phyloP scores from a whole-genome alignment of 108 stramenopile species.

The Nitzschia putrida region DNA sequence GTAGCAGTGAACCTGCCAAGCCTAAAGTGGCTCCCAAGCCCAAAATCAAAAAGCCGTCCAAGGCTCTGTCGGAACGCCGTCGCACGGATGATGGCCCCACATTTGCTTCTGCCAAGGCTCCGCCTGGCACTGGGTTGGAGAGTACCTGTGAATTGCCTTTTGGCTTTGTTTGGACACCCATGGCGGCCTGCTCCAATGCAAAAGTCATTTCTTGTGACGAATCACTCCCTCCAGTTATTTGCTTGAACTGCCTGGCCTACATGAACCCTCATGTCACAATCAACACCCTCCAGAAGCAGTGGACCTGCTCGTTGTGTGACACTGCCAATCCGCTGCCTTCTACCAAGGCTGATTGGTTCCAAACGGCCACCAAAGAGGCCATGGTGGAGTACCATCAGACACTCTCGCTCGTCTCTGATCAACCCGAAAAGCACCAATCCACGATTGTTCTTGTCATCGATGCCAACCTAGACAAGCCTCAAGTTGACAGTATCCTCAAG shows the following conservation, averaged over 20 bases:
- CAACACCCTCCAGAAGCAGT: conserved; percentile 31
- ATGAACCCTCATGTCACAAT: conserved; percentile 44
- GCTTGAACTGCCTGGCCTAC: conserved; percentile 54
- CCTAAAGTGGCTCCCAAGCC: neutral
- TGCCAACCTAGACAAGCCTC: conserved; percentile 38
- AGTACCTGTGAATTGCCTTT: conserved; percentile 56
- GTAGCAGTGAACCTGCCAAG: neutral
- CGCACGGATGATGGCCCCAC: conserved; percentile 29
- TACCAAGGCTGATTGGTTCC: neutral
- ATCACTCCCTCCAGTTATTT: conserved; percentile 43
- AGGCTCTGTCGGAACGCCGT: neutral
- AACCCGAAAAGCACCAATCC: conserved; percentile 18
- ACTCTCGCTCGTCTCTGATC: neutral
- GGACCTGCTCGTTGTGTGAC: conserved; percentile 56
- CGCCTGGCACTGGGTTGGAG: conserved; percentile 43
- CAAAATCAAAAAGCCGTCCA: neutral
- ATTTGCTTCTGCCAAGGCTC: conserved; percentile 47
- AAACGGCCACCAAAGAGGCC: neutral
- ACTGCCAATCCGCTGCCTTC: conserved; percentile 39
- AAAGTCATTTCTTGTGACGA: conserved; percentile 13
- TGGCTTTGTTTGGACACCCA: conserved; percentile 59
- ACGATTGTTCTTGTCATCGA: conserved; percentile 49
- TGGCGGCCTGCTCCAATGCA: conserved; percentile 14
- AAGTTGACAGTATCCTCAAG: conserved; percentile 43
- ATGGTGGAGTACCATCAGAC: conserved; percentile 51